These are phyloP conservation scores for Punica granatum DNA, from an alignment of 345 rosid species.

Conservation along the genomic window DNA sequence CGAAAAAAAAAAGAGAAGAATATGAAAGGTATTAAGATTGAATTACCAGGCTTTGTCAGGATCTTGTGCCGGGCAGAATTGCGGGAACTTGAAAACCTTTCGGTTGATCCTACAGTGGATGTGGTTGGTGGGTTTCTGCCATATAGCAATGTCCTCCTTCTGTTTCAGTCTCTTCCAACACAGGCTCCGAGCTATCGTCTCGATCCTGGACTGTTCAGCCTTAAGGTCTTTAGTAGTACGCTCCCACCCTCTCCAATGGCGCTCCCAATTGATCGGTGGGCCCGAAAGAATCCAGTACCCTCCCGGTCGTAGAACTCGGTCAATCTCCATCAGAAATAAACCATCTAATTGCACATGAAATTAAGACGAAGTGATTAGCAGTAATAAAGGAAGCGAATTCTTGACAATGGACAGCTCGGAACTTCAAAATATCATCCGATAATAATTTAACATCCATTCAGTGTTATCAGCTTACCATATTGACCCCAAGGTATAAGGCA, in stretches of 20 bases:
- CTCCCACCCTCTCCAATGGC: constrained; percentile 75
- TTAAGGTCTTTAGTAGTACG: constrained; percentile 49
- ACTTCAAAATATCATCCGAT: no score
- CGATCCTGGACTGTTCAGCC: constrained; percentile 51
- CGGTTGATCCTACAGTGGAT: constrained; percentile 52
- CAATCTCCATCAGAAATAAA: constrained; percentile 66
- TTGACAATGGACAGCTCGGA: background rate
- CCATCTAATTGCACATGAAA: constrained; percentile 36
- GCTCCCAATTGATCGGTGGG: constrained; percentile 85
- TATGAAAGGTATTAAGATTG: background rate
- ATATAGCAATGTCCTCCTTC: constrained; percentile 63
- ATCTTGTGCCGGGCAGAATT: constrained; percentile 52
- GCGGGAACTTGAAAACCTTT: constrained; percentile 48
- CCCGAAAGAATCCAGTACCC: constrained; percentile 96
- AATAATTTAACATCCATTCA: background rate
- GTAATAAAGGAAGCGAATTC: background rate
- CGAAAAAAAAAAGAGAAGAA: background rate
- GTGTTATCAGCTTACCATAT: constrained; percentile 30
- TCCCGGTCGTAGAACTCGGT: constrained; percentile 76
- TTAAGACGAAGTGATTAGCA: background rate
- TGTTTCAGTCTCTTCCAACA: constrained; percentile 82
- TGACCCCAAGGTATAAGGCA: constrained; percentile 92
- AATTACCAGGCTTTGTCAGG: constrained; percentile 82
- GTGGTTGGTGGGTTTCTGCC: constrained; percentile 87
- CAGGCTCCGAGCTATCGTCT: constrained; percentile 49